Conservation (phyloP, 2,329 filamentous ascomycete genomes). For the Monilinia fructigena region DNA sequence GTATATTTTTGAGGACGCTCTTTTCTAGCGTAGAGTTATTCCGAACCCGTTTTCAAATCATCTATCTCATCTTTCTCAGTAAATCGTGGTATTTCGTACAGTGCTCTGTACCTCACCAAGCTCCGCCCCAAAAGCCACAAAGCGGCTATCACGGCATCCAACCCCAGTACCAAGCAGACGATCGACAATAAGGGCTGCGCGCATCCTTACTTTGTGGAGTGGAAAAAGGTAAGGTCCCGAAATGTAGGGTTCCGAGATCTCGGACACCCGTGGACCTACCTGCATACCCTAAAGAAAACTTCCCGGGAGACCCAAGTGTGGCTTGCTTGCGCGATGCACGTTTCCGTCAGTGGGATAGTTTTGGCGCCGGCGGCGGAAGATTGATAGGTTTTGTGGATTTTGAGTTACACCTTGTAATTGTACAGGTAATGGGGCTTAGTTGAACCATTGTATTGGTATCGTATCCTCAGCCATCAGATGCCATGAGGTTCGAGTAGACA, state of each 20-base stretch:
- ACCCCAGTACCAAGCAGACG: not conserved
- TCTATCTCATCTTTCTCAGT: not conserved
- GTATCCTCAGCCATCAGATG: not conserved
- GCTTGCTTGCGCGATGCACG: not conserved
- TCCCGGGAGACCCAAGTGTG: not conserved
- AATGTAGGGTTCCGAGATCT: not conserved
- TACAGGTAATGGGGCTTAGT: not conserved
- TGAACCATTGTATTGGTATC: not conserved
- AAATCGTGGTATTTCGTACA: too few relatives aligned
- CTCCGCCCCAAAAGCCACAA: slow-evolving; percentile 14
- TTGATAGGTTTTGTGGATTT: not conserved
- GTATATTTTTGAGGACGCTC: too few relatives aligned
- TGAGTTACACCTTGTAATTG: not conserved
- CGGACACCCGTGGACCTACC: not conserved
- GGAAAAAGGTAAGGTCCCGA: too few relatives aligned
- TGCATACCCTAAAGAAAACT: not conserved
- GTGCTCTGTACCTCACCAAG: not conserved
- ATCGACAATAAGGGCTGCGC: not conserved
- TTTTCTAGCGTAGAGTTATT: too few relatives aligned
- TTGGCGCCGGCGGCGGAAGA: not conserved
- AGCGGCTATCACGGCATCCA: slow-evolving; percentile 12
- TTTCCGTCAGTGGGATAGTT: not conserved
- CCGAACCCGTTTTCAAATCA: too few relatives aligned
- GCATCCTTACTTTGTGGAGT: too few relatives aligned
- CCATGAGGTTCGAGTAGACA: not conserved